Conservation (phyloP, 805 yeast genomes). For the Sugiyamaella valdiviana region DNA sequence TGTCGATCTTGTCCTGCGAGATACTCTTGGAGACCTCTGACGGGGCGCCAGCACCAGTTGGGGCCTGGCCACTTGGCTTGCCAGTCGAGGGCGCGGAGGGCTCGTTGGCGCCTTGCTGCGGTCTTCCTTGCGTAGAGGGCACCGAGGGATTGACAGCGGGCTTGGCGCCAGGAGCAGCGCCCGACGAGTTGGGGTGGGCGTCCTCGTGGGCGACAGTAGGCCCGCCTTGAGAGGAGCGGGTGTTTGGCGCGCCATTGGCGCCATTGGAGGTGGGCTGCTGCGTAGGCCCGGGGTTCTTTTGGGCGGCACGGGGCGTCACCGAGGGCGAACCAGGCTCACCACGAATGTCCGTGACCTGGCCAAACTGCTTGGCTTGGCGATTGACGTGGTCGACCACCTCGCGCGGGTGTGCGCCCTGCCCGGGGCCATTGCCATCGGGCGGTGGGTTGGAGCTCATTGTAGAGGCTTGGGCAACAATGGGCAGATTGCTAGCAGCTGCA, state of each 20-base stretch:
- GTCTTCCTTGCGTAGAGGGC: background rate
- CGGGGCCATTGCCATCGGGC: background rate
- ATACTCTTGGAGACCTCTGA: constrained; percentile 7
- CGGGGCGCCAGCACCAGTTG: background rate
- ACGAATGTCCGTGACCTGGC: constrained; percentile 1
- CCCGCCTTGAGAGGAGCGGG: background rate
- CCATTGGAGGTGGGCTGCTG: no score
- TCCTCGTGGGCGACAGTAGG: background rate
- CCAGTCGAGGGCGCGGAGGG: no score
- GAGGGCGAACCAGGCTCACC: background rate
- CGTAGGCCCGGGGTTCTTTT: no score
- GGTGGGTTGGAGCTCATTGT: background rate
- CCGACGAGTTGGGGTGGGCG: background rate
- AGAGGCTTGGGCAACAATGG: background rate
- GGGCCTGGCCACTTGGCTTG: no score
- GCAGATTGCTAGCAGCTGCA: constrained; percentile 1
- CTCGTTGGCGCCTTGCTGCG: no score
- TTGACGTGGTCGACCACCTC: background rate
- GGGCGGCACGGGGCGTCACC: background rate
- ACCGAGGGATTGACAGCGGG: constrained; percentile 14
- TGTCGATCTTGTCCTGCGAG: constrained; percentile 8
- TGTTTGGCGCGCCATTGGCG: background rate
- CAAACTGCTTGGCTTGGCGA: background rate
- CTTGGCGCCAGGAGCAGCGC: constrained; percentile 27
- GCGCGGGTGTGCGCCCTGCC: background rate